phyloP scores from a whole-genome alignment of 2,329 filamentous ascomycete species.

The Aspergillus flavus region DNA sequence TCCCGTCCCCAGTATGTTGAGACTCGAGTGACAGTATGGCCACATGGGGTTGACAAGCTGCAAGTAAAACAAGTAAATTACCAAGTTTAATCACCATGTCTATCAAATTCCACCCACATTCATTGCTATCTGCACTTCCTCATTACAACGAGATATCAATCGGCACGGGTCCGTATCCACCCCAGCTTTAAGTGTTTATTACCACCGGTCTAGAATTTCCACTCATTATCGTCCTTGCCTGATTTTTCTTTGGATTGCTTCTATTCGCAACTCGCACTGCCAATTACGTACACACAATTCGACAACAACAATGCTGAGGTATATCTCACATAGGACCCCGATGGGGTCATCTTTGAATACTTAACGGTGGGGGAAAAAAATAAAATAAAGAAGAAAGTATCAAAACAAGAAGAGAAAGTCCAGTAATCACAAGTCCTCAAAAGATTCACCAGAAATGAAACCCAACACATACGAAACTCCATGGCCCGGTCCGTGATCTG shows the following conservation, averaged over 20 bases:
- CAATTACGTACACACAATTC: not conserved
- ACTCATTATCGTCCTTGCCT: not conserved
- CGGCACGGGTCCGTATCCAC: not conserved
- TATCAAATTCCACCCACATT: not conserved
- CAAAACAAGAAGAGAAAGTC: not conserved
- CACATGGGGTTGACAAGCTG: not conserved
- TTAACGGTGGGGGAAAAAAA: too few relatives aligned
- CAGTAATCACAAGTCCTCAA: conserved; percentile 1
- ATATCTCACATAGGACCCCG: not conserved
- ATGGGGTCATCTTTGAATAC: not conserved
- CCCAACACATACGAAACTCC: conserved; percentile 13
- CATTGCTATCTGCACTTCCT: conserved; percentile 1
- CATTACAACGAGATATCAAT: not conserved
- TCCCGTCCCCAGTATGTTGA: too few relatives aligned
- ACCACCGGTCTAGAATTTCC: not conserved
- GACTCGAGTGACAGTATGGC: too few relatives aligned
- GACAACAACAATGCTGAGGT: not conserved
- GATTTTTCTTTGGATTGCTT: not conserved
- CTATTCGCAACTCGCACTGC: not conserved
- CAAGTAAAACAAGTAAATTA: not conserved
- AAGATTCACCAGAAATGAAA: conserved; percentile 20
- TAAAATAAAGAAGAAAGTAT: not conserved
- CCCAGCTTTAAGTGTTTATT: not conserved
- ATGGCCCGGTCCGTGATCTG: conserved; percentile 8
- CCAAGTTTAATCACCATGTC: not conserved